phyloP scores from a whole-genome alignment of 352 stramenopile genomes.

The Pythium rishiriense region DNA sequence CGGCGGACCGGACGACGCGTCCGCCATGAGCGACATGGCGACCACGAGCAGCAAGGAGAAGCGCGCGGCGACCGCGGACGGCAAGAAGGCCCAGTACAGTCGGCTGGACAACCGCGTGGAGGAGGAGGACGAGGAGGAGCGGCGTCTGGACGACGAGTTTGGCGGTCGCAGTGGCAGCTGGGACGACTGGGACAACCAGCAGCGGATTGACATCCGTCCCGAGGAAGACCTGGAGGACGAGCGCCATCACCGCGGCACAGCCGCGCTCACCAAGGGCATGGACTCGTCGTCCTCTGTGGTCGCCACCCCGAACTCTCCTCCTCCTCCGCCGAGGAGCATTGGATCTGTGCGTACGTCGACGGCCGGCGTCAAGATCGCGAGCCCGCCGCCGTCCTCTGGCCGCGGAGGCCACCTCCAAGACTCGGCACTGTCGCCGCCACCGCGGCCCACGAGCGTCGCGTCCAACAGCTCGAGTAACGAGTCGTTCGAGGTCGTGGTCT shows the following conservation, averaged over 20 bases:
- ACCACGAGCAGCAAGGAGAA: constrained; percentile 24
- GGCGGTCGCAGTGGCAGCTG: constrained; percentile 49
- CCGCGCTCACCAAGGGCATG: constrained; percentile 25
- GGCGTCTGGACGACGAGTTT: constrained; percentile 46
- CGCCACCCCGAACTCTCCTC: too few species aligned
- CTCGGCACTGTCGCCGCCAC: constrained; percentile 24
- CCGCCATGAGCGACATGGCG: constrained; percentile 24
- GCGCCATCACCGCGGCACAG: background rate
- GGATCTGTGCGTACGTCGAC: constrained; percentile 11
- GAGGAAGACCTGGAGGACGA: constrained; percentile 16
- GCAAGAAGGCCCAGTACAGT: constrained; percentile 59
- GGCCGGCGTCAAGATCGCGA: constrained; percentile 30
- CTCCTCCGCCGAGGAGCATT: constrained; percentile 2
- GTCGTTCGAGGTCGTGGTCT: constrained; percentile 51
- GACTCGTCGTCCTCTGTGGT: constrained; percentile 36
- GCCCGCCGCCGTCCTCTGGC: constrained; percentile 22
- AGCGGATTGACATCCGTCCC: constrained; percentile 6
- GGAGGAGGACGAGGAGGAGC: constrained; percentile 40
- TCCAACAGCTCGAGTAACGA: constrained; percentile 69
- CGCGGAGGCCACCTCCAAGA: constrained; percentile 31
- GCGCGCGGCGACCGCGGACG: background rate
- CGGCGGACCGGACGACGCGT: background rate
- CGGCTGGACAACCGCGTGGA: constrained; percentile 54
- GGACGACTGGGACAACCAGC: constrained; percentile 68
- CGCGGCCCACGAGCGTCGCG: constrained; percentile 36